A percentile compares a stretch with the other conserved stretches of the same genome.
These are phyloP conservation scores for Inosperma sp. DNA, from an alignment of 768 basidiomycete genomes.

Conservation along the genomic window DNA sequence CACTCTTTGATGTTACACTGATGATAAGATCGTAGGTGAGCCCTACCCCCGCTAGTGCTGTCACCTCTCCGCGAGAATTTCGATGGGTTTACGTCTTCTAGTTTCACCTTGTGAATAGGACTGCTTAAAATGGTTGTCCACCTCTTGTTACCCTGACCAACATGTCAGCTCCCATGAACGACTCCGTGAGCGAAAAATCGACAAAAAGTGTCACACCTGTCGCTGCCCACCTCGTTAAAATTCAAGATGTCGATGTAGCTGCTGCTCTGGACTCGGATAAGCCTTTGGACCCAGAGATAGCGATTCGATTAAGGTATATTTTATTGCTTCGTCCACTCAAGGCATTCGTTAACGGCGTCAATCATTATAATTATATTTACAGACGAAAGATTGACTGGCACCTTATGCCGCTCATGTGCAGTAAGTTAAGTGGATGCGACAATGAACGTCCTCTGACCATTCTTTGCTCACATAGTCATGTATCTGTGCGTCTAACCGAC, in stretches of 20 bases:
- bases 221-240: slow-evolving; percentile 26
- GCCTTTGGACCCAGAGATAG: slow-evolving; percentile 45
- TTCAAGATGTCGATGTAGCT: slow-evolving; percentile 52
- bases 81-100: too few species aligned
- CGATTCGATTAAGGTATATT: slow-evolving; percentile 49
- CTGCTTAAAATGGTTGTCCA: slow-evolving; percentile 1
- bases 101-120: too few species aligned
- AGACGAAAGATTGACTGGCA: slow-evolving; percentile 73
- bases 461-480: slow-evolving; percentile 42
- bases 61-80: too few species aligned
- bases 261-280: slow-evolving; percentile 48
- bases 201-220: slow-evolving; percentile 29
- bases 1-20: too few species aligned
- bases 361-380: slow-evolving; percentile 3
- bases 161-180: slow-evolving; percentile 10
- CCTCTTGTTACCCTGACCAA: slow-evolving; percentile 8
- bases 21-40: too few species aligned
- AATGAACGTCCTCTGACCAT: slow-evolving; percentile 7
- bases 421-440: slow-evolving; percentile 39
- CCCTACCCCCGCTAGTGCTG: too few species aligned
- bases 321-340: background rate
- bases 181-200: slow-evolving; percentile 34
- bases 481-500: slow-evolving; percentile 48
- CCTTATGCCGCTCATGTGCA: slow-evolving; percentile 78
- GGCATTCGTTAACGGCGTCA: slow-evolving; percentile 5